Evolutionary conservation across 2,329 filamentous ascomycete species (phyloP).

Genomic region (Xylariaceae sp.): DNA sequence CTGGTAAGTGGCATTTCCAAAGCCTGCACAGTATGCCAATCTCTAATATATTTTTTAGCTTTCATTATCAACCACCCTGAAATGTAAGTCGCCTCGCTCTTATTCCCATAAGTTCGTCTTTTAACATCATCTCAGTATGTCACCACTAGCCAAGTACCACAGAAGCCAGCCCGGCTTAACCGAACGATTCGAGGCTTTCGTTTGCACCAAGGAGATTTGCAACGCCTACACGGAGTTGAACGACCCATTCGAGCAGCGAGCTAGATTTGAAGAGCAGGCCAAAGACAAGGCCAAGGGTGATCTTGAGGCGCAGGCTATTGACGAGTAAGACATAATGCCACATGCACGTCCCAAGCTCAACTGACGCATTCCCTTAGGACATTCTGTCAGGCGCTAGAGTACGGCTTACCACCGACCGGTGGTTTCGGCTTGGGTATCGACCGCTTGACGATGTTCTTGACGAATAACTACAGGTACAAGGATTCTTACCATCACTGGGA

Average conservation of each 20-base stretch:
- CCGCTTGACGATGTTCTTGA: conserved; percentile 91
- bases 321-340: conserved; percentile 55
- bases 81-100: conserved; percentile 21
- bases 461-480: conserved; percentile 73
- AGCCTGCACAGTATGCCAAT: neutral
- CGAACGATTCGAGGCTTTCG: conserved; percentile 96
- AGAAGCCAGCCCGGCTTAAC: conserved; percentile 78
- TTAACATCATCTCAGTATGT: conserved; percentile 55
- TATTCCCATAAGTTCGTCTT: neutral
- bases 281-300: conserved; percentile 95
- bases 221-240: conserved; percentile 94
- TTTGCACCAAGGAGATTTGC: conserved; percentile 94
- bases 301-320: conserved; percentile 92
- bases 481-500: neutral
- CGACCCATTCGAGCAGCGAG: conserved; percentile 90
- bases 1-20: conserved; percentile 42
- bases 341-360: neutral
- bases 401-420: conserved; percentile 87
- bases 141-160: conserved; percentile 93
- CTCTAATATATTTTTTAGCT: conserved; percentile 28
- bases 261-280: conserved; percentile 92
- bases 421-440: conserved; percentile 89
- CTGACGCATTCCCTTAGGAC: conserved; percentile 44
- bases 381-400: conserved; percentile 87
- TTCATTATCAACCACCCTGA: conserved; percentile 80